Evolutionary conservation across 306 rosid species (phyloP).

Genomic region (Quercus suber): DNA sequence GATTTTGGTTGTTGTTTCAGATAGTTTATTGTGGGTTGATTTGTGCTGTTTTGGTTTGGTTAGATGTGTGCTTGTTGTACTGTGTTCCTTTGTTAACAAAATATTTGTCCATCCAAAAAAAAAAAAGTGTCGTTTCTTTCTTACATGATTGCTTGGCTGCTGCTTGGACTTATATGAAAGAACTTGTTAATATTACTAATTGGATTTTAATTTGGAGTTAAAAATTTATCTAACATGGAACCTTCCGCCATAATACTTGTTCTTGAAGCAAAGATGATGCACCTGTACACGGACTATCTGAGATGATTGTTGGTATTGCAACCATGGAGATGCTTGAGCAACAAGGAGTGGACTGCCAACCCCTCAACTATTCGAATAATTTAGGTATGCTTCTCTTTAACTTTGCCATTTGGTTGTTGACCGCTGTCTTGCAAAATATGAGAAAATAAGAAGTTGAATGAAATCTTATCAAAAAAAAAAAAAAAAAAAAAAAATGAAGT

Average conservation of each 20-base stretch:
- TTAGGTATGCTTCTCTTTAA: conserved; percentile 43
- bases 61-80: too few species aligned
- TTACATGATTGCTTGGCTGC: too few species aligned
- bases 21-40: too few species aligned
- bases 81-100: too few species aligned
- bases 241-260: conserved; percentile 8
- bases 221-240: too few species aligned
- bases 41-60: too few species aligned
- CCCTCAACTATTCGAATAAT: conserved; percentile 85
- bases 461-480: too few species aligned
- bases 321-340: conserved; percentile 91
- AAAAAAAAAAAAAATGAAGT: too few species aligned
- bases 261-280: conserved; percentile 40
- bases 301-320: conserved; percentile 72
- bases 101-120: too few species aligned
- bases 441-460: too few species aligned
- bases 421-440: neutral
- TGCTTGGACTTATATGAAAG: neutral
- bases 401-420: neutral
- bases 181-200: neutral
- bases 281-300: conserved; percentile 56
- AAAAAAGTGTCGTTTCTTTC: too few species aligned
- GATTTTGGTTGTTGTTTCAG: too few species aligned
- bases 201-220: neutral
- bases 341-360: conserved; percentile 89